Evolutionary conservation across 1,284 basidiomycete genomes (phyloP), one percentile per base, ranked within the genome.

Genomic region (Coniophora puteana): DNA sequence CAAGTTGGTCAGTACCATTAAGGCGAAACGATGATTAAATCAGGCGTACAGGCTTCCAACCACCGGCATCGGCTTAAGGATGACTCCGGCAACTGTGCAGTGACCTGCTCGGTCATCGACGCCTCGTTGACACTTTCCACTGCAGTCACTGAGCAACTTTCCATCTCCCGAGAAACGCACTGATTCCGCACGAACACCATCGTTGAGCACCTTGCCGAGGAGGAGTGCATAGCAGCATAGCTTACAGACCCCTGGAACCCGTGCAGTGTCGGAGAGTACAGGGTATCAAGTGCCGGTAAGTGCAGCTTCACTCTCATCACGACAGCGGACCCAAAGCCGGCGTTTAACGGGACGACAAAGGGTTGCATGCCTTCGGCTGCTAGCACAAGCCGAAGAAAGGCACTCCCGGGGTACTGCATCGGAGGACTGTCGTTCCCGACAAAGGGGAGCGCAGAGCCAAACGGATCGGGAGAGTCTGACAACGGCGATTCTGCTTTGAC

Each of bases 301-400:
- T 64, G 57, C 30, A 77, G 62, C 38, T 69, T 74, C 48, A 85
- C 63, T 48, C 72, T 69, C 44, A 80, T 55, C 17, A 57, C 54
- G 12, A 69, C 54, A 14, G 67, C 54, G 17, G 55, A 48, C 21
- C 46, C 47, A 53, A 53, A 24, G 45, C 52, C 47, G 43, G 53
- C 38, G 53, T 60, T 48, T 52, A 61, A 45, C 57, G 57, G 45
- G 54, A 83, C 65, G 22, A 67, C 64, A 41, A 78, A 71, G 14
- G 78, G 68, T n/a, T 68, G 61, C 76, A 85, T 82, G 46, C 82
- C 80, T 46, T 83, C 78, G 22, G 83, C 77, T 58, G 71, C 72
- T n/a, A 88, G 59, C 25, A 65, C 69, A 21, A 55, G 75, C 46
- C 20, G 45, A 3, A 45, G 49, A 23, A 63, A 29, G 5, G 40